Evolutionary conservation across 2,329 filamentous ascomycete species (phyloP).

Genomic region (Venturia carpophila): DNA sequence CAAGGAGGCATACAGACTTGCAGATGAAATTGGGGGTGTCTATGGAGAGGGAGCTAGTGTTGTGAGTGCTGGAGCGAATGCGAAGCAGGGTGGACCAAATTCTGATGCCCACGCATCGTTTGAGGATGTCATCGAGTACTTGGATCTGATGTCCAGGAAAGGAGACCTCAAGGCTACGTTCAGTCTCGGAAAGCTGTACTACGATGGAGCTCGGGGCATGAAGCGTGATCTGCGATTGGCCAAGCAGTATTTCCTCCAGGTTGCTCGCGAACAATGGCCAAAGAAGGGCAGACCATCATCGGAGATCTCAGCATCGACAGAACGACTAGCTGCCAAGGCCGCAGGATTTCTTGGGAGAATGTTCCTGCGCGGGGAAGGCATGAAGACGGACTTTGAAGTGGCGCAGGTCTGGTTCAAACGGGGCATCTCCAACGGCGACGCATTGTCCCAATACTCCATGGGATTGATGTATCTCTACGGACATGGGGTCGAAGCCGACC

Average conservation of each 20-base stretch:
- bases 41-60: conserved; percentile 94
- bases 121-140: conserved; percentile 89
- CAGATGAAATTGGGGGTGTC: conserved; percentile 83
- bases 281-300: conserved; percentile 67
- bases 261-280: conserved; percentile 75
- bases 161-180: conserved; percentile 83
- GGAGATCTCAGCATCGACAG: conserved; percentile 60
- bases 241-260: conserved; percentile 70
- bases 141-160: conserved; percentile 83
- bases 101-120: conserved; percentile 79
- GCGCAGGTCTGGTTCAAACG: conserved; percentile 78
- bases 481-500: conserved; percentile 62
- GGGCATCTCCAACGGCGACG: conserved; percentile 66
- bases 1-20: conserved; percentile 72
- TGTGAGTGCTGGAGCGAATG: conserved; percentile 76
- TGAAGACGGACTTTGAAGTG: conserved; percentile 67
- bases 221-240: conserved; percentile 66
- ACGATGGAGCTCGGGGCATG: conserved; percentile 72
- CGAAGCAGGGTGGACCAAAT: conserved; percentile 61
- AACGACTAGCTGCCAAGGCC: conserved; percentile 73
- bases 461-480: conserved; percentile 79
- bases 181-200: conserved; percentile 76
- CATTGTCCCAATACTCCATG: conserved; percentile 75
- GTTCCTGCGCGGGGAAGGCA: conserved; percentile 80
- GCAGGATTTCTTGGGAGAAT: conserved; percentile 84